A percentile compares a stretch with the other conserved stretches of the same genome.
Evolutionary conservation across 148 eudicot species (phyloP).

Genomic region (Cornus controversa): DNA sequence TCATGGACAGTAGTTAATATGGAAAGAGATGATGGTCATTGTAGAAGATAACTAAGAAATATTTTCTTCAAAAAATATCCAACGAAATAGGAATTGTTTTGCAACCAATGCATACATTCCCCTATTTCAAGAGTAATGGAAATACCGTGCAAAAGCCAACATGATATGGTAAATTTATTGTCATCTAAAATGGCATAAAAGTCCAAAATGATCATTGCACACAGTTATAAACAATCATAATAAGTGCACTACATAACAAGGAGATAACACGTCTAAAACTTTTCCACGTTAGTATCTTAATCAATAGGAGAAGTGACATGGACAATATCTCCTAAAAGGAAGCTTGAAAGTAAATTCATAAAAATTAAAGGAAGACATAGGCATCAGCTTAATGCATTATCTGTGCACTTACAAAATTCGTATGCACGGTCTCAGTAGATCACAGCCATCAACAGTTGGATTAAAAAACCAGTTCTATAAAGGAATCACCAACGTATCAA

Average conservation of each 20-base stretch:
- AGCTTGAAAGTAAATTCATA: too few relatives aligned
- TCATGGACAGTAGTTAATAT: constrained; percentile 19
- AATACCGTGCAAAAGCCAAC: background rate
- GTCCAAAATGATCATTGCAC: too few relatives aligned
- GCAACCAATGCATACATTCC: background rate
- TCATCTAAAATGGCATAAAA: too few relatives aligned
- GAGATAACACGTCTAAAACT: background rate
- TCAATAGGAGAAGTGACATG: background rate
- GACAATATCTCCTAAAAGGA: too few relatives aligned
- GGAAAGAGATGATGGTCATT: background rate
- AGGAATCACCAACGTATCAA: too few relatives aligned
- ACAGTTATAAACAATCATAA: background rate
- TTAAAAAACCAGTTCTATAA: too few relatives aligned
- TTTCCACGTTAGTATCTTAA: background rate
- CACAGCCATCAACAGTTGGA: too few relatives aligned
- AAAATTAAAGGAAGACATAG: too few relatives aligned
- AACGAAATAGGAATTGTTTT: background rate
- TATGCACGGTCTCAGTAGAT: too few relatives aligned
- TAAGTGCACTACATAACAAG: background rate
- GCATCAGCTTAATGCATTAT: too few relatives aligned
- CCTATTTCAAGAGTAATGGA: background rate
- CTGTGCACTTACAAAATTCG: too few relatives aligned
- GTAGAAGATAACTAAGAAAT: too few relatives aligned
- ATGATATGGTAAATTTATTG: background rate
- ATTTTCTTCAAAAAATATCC: background rate